These are phyloP conservation scores for Zoysia japonica DNA, from an alignment of 176 grass and related monocot genomes.

Conservation along the genomic window DNA sequence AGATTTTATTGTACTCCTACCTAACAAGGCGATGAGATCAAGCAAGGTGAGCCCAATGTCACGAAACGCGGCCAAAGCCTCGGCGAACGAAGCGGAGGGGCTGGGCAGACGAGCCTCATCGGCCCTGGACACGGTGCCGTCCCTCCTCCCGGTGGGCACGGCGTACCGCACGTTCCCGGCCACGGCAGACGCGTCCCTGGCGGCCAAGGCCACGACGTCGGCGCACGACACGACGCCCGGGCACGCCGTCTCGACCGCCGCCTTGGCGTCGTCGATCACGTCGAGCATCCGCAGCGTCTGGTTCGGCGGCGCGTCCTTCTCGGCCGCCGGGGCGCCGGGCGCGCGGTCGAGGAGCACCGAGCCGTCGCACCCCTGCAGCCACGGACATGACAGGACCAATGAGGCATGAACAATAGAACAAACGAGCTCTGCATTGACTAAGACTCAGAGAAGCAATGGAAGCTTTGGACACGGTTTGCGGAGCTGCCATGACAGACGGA, in stretches of 20 bases:
- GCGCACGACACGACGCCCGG: conserved; percentile 51
- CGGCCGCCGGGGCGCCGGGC: conserved; percentile 20
- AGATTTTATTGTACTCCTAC: background rate
- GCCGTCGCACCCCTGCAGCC: conserved; percentile 37
- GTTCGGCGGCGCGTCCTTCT: conserved; percentile 52
- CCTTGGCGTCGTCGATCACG: conserved; percentile 53
- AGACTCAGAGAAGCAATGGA: no score
- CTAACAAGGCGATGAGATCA: conserved; percentile 30
- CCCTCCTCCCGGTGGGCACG: conserved; percentile 1
- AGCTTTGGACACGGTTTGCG: no score
- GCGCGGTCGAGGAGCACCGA: conserved; percentile 51
- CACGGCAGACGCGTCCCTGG: conserved; percentile 44
- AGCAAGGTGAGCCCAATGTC: background rate
- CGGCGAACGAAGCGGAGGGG: conserved; percentile 31
- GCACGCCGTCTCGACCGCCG: conserved; percentile 39
- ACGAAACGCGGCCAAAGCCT: conserved; percentile 12
- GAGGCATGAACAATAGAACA: no score
- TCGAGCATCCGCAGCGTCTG: conserved; percentile 44
- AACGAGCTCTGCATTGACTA: no score
- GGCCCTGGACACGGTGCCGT: background rate
- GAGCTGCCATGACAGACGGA: no score
- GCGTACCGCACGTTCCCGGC: conserved; percentile 22
- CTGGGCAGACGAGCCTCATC: conserved; percentile 42
- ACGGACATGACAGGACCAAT: no score
- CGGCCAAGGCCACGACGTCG: conserved; percentile 39